Evolutionary conservation across 305 asterid genomes (phyloP).

Genomic region (Fraxinus albicans): DNA sequence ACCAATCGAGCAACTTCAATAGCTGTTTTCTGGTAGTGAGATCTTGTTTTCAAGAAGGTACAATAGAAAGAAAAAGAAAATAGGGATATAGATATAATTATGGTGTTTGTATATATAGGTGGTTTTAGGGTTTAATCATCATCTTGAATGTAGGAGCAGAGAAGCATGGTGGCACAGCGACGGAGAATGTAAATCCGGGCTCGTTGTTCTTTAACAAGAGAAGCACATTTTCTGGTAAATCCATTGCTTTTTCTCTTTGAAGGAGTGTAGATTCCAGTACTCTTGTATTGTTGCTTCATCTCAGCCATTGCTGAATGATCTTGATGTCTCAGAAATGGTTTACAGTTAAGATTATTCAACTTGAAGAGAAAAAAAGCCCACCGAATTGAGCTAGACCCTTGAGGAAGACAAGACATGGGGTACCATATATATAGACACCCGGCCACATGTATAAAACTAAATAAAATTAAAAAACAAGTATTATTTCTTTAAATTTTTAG

Average conservation of each 20-base stretch:
- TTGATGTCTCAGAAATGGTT: neutral
- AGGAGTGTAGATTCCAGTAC: slow-evolving; percentile 4
- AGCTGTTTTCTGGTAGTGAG: neutral
- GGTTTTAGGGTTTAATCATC: slow-evolving; percentile 45
- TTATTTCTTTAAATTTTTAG: neutral
- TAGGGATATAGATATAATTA: neutral
- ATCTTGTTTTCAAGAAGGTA: neutral
- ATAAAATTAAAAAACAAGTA: neutral
- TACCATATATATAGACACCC: slow-evolving; percentile 46
- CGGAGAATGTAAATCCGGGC: slow-evolving; percentile 80
- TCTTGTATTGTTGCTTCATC: slow-evolving; percentile 34
- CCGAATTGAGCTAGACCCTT: slow-evolving; percentile 74
- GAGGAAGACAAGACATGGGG: slow-evolving; percentile 26
- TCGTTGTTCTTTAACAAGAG: slow-evolving; percentile 71
- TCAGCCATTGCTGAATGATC: slow-evolving; percentile 42
- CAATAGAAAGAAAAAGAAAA: neutral
- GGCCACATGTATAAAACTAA: neutral
- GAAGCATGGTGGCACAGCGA: slow-evolving; percentile 89
- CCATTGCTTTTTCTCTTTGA: slow-evolving; percentile 53
- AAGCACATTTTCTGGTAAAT: slow-evolving; percentile 71
- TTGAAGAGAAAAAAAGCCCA: slow-evolving; percentile 59
- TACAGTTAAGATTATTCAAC: neutral
- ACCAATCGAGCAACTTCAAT: slow-evolving; percentile 15
- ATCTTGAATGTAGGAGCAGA: slow-evolving; percentile 84
- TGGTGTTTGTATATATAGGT: neutral